Conservation (phyloP, 768 basidiomycete genomes). For the Rhodotorula graminis region DNA sequence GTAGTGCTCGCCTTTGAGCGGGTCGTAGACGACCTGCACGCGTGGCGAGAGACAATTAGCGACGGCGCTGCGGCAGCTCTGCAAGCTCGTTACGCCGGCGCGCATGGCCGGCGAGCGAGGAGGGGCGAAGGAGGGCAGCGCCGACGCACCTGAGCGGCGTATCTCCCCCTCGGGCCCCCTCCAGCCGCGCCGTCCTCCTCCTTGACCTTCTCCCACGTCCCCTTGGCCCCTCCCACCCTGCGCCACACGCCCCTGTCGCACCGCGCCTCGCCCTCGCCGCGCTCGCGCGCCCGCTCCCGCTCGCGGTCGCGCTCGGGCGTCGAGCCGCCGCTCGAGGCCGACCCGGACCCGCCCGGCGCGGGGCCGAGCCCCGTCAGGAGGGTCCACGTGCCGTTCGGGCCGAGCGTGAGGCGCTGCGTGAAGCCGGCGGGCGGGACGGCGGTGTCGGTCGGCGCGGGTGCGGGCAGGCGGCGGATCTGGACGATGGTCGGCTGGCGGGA, state of each 20-base stretch:
- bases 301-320: neutral
- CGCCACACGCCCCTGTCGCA: neutral
- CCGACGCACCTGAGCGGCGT: constrained; percentile 24
- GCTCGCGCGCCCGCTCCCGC: neutral
- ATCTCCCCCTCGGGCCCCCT: constrained; percentile 17
- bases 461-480: constrained; percentile 8
- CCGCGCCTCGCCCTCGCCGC: constrained; percentile 3
- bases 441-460: neutral
- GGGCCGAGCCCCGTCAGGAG: constrained; percentile 29
- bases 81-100: too few species aligned
- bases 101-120: too few species aligned
- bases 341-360: neutral
- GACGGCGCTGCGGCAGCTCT: too few species aligned
- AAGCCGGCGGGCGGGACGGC: constrained; percentile 14
- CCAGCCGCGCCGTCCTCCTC: constrained; percentile 5
- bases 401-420: constrained; percentile 30
- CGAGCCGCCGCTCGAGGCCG: neutral
- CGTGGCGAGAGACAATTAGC: too few species aligned
- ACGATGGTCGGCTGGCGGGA: constrained; percentile 15
- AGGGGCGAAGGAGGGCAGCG: neutral
- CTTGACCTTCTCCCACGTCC: constrained; percentile 8
- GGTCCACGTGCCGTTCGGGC: constrained; percentile 14
- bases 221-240: neutral
- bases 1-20: constrained; percentile 25
- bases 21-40: constrained; percentile 30